Base-by-base conservation (phyloP, 2,329 filamentous ascomycete species). In the Clarireedia hainanense region DNA sequence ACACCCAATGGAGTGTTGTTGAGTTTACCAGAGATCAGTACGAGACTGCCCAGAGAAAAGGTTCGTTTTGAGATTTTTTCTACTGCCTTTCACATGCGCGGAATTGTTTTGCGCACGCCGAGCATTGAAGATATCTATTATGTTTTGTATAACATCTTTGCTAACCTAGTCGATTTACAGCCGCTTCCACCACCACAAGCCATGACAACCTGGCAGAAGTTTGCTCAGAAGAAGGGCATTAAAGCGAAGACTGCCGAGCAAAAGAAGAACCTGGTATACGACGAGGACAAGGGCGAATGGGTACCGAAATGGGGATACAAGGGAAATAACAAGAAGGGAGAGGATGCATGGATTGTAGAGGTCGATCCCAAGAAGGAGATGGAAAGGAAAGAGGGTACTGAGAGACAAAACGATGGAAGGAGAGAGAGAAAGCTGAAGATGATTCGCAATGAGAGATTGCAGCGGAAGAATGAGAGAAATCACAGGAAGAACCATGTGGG, bases 151-250 rank as follows among this genome's bases (percentile, higher is more conserved):
- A 17, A 55, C 6, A 27, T n/a, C 15, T 6, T 30, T 10, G 60
- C 57, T 39, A 43, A 58, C 43, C 17, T 2, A 10, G 30, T 9
- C 14, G 10, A 9, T 10, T n/a, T 15, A 17, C 47, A 69, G 74
- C 89, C 90, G 9, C 77, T 97, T 7, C 94, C 94, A 1, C 80
- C 83, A 55, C 80, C 84, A 63, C 94, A 91, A 75, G 77, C 85
- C 56, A 86, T 86, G 64, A 97, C 92, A 57, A 96, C 91, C 72
- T 99, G 94, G 94, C 86, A 96, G 76, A 83, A 86, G 68, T 99
- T 99, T 75, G 94, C 94, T 47, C 87, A 85, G 72, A 95, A 95
- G 83, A 95, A 96, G 80, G 94, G 94, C 55, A 97, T 99, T 75
- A 89, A 88, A 76, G 84, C 85, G 73, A 95, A 91, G 81, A 87